phyloP scores from a whole-genome alignment of 371 early-diverging fungal species.

The Mortierella sp. region DNA sequence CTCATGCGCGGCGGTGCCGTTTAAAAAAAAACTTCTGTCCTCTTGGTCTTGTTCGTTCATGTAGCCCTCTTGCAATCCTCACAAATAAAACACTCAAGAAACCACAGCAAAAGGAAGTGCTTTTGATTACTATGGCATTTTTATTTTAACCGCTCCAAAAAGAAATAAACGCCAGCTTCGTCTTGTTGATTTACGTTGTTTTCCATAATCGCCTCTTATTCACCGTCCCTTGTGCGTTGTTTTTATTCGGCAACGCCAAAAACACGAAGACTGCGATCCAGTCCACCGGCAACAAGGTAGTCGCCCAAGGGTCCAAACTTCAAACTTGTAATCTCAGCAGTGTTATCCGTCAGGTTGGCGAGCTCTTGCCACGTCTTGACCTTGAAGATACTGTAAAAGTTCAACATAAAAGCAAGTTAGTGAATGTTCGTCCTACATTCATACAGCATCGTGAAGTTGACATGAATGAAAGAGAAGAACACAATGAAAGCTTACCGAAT shows the following conservation, averaged over 20 bases:
- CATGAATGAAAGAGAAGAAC: background rate
- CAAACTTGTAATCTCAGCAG: conserved; percentile 72
- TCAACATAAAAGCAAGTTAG: background rate
- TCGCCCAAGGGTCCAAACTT: conserved; percentile 73
- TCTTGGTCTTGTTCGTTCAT: no score
- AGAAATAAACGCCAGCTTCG: background rate
- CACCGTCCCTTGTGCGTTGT: background rate
- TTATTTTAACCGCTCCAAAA: background rate
- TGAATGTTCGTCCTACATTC: background rate
- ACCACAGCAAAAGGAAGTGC: background rate
- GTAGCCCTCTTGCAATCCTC: background rate
- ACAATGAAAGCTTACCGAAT: conserved; percentile 61
- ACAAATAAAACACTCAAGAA: background rate
- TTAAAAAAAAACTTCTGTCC: background rate
- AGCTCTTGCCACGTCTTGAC: conserved; percentile 85
- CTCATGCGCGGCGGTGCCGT: conserved; percentile 35
- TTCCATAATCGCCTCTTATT: background rate
- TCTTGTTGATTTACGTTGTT: background rate
- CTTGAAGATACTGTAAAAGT: conserved; percentile 68
- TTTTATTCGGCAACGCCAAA: conserved; percentile 61
- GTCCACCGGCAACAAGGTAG: conserved; percentile 67
- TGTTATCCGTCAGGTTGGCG: conserved; percentile 68
- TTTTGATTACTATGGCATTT: background rate
- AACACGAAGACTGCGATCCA: conserved; percentile 76
- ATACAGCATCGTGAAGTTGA: background rate